These are phyloP conservation scores for Mycosphaerella sp. DNA, from an alignment of 2,329 filamentous ascomycete species.

Conservation along the genomic window DNA sequence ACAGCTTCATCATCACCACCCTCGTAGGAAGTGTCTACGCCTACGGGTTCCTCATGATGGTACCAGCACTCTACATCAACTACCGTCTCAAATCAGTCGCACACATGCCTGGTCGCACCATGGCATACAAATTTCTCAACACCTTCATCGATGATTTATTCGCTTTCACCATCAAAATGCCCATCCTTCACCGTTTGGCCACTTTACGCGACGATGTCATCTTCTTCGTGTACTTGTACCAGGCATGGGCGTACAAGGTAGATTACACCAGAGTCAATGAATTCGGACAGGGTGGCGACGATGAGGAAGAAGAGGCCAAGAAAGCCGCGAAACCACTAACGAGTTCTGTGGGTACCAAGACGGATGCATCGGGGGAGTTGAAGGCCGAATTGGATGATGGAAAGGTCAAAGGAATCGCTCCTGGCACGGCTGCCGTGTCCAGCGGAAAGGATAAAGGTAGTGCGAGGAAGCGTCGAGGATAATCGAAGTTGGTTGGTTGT, in stretches of 20 bases:
- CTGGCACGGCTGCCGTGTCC: conserved; percentile 1
- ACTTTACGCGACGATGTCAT: conserved; percentile 94
- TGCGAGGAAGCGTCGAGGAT: conserved; percentile 3
- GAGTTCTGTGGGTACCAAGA: conserved; percentile 25
- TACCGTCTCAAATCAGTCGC: conserved; percentile 87
- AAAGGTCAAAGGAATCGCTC: conserved; percentile 11
- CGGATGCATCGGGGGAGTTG: conserved; percentile 6
- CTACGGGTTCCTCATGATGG: conserved; percentile 99
- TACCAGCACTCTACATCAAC: conserved; percentile 96
- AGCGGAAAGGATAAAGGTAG: conserved; percentile 9
- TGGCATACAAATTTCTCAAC: conserved; percentile 98
- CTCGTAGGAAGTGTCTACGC: conserved; percentile 95
- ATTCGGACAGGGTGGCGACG: conserved; percentile 97
- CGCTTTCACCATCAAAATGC: conserved; percentile 99
- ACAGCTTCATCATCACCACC: conserved; percentile 84
- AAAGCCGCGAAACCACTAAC: conserved; percentile 41
- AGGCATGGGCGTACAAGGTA: conserved; percentile 84
- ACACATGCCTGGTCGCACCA: conserved; percentile 92
- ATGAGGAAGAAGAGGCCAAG: conserved; percentile 53
- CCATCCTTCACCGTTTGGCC: conserved; percentile 81
- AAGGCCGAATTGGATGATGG: conserved; percentile 19
- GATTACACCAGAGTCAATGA: conserved; percentile 94
- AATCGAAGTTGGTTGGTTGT: not conserved
- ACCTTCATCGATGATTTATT: conserved; percentile 99
- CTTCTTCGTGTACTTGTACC: conserved; percentile 97